Conservation (phyloP, 2,329 filamentous ascomycete species). For the Aspergillus carbonarius region DNA sequence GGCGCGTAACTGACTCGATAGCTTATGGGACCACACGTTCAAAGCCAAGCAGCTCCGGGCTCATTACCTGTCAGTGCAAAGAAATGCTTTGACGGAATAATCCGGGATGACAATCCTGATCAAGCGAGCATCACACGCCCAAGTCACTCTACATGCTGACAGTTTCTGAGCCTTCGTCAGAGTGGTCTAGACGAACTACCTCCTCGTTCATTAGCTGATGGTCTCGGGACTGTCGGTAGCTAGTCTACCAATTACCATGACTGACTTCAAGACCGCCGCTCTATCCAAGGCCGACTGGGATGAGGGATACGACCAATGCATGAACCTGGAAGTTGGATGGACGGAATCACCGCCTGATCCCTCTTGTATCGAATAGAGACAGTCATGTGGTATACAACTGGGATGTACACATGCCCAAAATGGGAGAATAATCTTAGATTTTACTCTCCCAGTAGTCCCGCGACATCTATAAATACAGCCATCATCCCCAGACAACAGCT, state of each 20-base stretch:
- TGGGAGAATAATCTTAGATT: not conserved
- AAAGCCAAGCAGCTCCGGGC: not conserved
- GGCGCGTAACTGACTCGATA: too few relatives aligned
- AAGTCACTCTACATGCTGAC: not conserved
- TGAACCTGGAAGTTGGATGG: not conserved
- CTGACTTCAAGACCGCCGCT: not conserved
- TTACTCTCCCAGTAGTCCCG: not conserved
- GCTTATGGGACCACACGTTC: not conserved
- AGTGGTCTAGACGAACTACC: not conserved
- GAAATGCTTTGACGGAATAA: not conserved
- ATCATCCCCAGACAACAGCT: not conserved
- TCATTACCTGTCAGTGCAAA: not conserved
- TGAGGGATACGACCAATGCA: not conserved
- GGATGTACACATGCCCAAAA: not conserved
- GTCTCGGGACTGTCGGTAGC: not conserved
- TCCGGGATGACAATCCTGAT: not conserved
- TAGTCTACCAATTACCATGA: not conserved
- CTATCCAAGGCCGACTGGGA: not conserved
- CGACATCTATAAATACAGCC: not conserved
- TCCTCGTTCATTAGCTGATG: not conserved
- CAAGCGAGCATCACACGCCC: not conserved
- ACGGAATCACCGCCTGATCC: not conserved
- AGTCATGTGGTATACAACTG: not conserved
- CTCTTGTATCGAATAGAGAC: not conserved
- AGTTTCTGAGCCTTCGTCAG: not conserved